Evolutionary conservation across 495 filamentous ascomycete species (phyloP).

Genomic region (Amphirosellinia nigrospora): DNA sequence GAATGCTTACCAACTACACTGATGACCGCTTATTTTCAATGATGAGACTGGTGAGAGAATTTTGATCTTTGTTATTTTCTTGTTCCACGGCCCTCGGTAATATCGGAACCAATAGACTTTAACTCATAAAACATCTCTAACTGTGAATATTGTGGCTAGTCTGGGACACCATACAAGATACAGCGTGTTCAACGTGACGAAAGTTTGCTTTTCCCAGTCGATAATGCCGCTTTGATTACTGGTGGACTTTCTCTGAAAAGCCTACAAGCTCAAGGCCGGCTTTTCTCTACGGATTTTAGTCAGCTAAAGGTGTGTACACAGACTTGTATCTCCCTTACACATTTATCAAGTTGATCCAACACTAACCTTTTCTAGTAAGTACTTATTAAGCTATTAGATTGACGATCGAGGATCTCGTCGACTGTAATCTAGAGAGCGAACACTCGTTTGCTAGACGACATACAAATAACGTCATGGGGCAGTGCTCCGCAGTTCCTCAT

Average conservation of each 20-base stretch:
- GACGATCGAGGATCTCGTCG: background rate
- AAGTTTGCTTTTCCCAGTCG: slow-evolving; percentile 5
- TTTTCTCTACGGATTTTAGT: slow-evolving; percentile 6
- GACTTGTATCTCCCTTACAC: background rate
- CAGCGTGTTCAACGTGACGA: background rate
- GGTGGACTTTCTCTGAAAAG: background rate
- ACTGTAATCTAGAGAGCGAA: background rate
- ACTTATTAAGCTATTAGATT: background rate
- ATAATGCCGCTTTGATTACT: slow-evolving; percentile 4
- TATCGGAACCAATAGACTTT: background rate
- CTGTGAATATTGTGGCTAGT: background rate
- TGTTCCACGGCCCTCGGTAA: background rate
- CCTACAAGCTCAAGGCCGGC: background rate
- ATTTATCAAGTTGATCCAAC: background rate
- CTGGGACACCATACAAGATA: slow-evolving; percentile 2
- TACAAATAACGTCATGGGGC: background rate
- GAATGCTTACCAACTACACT: slow-evolving; percentile 10
- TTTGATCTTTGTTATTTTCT: background rate
- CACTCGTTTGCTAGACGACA: background rate
- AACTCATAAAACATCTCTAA: background rate
- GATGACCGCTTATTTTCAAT: slow-evolving; percentile 11
- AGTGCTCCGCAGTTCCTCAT: background rate
- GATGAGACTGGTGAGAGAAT: slow-evolving; percentile 8
- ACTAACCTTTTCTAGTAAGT: slow-evolving; percentile 7
- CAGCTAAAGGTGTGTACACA: background rate